phyloP scores from a whole-genome alignment of 495 filamentous ascomycete species.

The Tuber microsphaerosporum region DNA sequence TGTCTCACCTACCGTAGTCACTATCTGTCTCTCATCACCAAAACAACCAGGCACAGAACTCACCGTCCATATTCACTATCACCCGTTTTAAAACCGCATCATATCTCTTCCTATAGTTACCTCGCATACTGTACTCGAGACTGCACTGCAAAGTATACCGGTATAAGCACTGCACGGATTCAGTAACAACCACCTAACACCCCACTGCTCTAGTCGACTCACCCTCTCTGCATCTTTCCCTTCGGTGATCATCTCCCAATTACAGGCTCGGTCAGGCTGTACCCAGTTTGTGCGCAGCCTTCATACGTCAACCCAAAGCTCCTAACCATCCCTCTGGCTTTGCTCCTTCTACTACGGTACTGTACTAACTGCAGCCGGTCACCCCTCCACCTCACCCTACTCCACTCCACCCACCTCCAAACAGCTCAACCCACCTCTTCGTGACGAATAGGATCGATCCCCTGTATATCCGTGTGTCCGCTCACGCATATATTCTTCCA shows the following conservation, averaged over 20 bases:
- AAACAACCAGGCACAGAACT: not conserved
- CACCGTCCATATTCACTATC: not conserved
- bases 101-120: not conserved
- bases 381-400: slow-evolving; percentile 8
- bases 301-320: not conserved
- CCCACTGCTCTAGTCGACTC: not conserved
- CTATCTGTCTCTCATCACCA: not conserved
- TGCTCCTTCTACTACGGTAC: not conserved
- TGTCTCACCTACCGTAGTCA: not conserved
- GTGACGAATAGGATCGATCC: slow-evolving; percentile 4
- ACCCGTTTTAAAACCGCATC: not conserved
- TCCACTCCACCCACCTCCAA: slow-evolving; percentile 8
- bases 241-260: not conserved
- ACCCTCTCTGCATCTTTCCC: not conserved
- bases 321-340: not conserved
- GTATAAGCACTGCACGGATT: not conserved
- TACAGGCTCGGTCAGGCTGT: not conserved
- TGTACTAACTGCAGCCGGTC: not conserved
- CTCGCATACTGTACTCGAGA: not conserved
- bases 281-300: not conserved
- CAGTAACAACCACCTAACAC: not conserved
- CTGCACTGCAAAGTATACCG: not conserved
- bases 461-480: not conserved
- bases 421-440: not conserved
- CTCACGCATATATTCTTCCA: not conserved